Evolutionary conservation across 768 basidiomycete species (phyloP), one percentile per base, ranked within the genome.

Genomic region (Lactarius sp.): DNA sequence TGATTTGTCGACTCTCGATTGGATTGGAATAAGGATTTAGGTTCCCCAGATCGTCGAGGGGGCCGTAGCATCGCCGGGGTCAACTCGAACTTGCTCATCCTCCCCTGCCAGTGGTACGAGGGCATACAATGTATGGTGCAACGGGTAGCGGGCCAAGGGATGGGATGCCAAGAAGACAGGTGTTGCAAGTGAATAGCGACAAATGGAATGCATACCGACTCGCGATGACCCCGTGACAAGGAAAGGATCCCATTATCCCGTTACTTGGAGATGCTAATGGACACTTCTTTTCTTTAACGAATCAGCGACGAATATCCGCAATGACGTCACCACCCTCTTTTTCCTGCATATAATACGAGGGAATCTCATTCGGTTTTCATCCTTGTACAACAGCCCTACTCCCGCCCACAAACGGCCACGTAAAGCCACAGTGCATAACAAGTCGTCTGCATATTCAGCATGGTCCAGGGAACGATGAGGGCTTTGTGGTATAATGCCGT

Each of bases 401-500:
- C 34, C 42, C 6, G 16, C 14, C 12, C 33, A 34, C 42, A 31
- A 16, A 53, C 50, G 18, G 37, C 14, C 33, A 18, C 46, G 9
- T 36, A 46, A 10, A 58, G 13, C 31, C n/a, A 27, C 41, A 52
- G 27, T 52, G 18, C 31, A n/a, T 34, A 53, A 42, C 51, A 52
- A 3, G 1, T 47, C 16, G 14, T 10, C 46, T n/a, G 6, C n/a
- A 41, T 20, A 22, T 34, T 1, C 66, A 68, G 51, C 70, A 85
- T 85, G 83, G 77, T 81, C 56, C 71, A 83, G 72, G 83, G 80
- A 75, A 83, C 78, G 31, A 91, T 92, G 89, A 82, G 83, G 74
- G 89, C 89, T 18, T 75, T 90, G 68, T 90, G 82, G 77, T 92
- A 90, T 76, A 80, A 80, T 70, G 79, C 79, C 66, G 88, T 89